Evolutionary conservation across 2,329 filamentous ascomycete genomes (phyloP).

Genomic region (Chlorencoelia australis): DNA sequence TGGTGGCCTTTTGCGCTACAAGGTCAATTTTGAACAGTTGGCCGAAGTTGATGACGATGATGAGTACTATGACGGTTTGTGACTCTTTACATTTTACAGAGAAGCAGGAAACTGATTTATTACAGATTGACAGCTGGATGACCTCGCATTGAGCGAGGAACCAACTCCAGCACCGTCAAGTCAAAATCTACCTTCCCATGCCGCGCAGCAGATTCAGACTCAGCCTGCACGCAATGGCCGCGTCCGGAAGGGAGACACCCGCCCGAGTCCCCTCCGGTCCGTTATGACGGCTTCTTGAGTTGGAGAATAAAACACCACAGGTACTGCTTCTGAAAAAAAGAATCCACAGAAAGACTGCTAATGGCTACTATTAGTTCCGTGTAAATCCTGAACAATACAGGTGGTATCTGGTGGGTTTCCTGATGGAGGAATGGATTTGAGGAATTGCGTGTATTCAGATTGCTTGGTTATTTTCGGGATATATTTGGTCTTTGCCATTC

Average conservation of each 20-base stretch:
- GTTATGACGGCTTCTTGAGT: conserved; percentile 44
- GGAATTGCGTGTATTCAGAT: conserved; percentile 1
- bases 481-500: not conserved
- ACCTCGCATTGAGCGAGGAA: conserved; percentile 85
- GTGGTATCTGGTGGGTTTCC: conserved; percentile 1
- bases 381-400: not conserved
- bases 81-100: not conserved
- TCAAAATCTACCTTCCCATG: conserved; percentile 33
- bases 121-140: conserved; percentile 78
- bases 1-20: conserved; percentile 93
- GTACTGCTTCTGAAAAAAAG: too few relatives aligned
- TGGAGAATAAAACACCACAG: conserved; percentile 17
- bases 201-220: conserved; percentile 35
- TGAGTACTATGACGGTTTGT: conserved; percentile 72
- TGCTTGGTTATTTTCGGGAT: too few relatives aligned
- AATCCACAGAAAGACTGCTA: too few relatives aligned
- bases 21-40: conserved; percentile 99
- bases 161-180: conserved; percentile 50
- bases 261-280: conserved; percentile 58
- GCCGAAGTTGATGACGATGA: conserved; percentile 83
- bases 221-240: conserved; percentile 28
- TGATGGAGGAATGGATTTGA: not conserved
- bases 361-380: too few relatives aligned
- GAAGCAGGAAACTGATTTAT: conserved; percentile 11
- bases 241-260: conserved; percentile 35